Percentiles rank a stretch among this genome's conserved stretches.
Conservation (phyloP, 768 basidiomycete species). For the Termitomyces titanicus region DNA sequence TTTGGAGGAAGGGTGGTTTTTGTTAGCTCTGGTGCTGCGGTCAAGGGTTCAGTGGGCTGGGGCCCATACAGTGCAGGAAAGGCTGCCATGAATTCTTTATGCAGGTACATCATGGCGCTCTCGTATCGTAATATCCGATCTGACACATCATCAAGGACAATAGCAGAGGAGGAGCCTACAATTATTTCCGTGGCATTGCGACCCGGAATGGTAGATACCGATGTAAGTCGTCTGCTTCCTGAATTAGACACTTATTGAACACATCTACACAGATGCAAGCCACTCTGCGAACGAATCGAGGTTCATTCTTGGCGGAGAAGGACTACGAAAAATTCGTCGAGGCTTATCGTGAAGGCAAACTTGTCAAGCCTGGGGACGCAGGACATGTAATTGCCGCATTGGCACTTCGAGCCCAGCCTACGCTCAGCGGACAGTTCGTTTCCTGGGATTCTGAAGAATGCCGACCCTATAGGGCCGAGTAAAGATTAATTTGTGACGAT, state of each 20-base stretch:
- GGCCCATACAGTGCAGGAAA: conserved; percentile 82
- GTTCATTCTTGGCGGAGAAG: conserved; percentile 46
- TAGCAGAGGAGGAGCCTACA: conserved; percentile 80
- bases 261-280: conserved; percentile 78
- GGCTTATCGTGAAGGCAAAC: conserved; percentile 57
- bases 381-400: conserved; percentile 80
- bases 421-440: conserved; percentile 73
- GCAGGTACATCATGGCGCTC: conserved; percentile 42
- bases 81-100: conserved; percentile 86
- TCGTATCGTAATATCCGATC: background rate
- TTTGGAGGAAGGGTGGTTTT: conserved; percentile 69
- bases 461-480: conserved; percentile 40
- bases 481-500: background rate
- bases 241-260: background rate
- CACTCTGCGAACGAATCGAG: conserved; percentile 46
- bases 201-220: conserved; percentile 86
- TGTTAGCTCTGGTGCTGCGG: conserved; percentile 83
- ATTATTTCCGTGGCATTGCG: conserved; percentile 74
- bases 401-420: conserved; percentile 57
- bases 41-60: conserved; percentile 66
- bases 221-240: conserved; percentile 39
- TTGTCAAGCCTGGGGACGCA: conserved; percentile 70
- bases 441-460: conserved; percentile 77
- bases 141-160: conserved; percentile 47
- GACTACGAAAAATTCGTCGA: conserved; percentile 58